Percentiles rank a stretch among this genome's conserved stretches.
phyloP scores from a whole-genome alignment of 176 grass and related monocot species.

The Microstegium vimineum region DNA sequence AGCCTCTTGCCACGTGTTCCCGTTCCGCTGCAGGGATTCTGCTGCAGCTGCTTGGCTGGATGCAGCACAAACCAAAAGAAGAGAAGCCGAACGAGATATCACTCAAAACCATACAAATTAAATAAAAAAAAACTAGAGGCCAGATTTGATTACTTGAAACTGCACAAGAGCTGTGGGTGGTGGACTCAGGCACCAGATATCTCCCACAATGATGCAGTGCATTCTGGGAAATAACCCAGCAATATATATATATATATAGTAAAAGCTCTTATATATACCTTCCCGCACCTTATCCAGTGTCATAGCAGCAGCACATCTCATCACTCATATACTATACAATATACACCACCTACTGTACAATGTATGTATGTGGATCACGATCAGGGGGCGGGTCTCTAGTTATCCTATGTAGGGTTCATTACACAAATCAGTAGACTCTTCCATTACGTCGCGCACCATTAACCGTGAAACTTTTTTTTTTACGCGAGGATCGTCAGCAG shows the following conservation, averaged over 20 bases:
- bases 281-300: background rate
- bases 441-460: background rate
- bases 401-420: background rate
- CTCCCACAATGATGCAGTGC: background rate
- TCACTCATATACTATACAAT: background rate
- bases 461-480: background rate
- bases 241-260: too few relatives aligned
- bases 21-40: too few relatives aligned
- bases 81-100: too few relatives aligned
- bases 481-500: background rate
- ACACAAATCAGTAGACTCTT: background rate
- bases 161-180: too few relatives aligned
- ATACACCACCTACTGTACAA: background rate
- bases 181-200: background rate
- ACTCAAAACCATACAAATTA: too few relatives aligned
- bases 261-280: background rate
- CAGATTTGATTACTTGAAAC: too few relatives aligned
- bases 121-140: background rate
- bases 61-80: too few relatives aligned
- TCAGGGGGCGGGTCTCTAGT: background rate
- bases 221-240: background rate
- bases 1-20: background rate
- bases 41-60: too few relatives aligned
- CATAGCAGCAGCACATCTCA: background rate
- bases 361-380: background rate